A percentile compares a stretch with the other conserved stretches of the same genome.
These are phyloP conservation scores for Pseudocercospora crystallina DNA, from an alignment of 2,329 filamentous ascomycete species.

Conservation along the genomic window DNA sequence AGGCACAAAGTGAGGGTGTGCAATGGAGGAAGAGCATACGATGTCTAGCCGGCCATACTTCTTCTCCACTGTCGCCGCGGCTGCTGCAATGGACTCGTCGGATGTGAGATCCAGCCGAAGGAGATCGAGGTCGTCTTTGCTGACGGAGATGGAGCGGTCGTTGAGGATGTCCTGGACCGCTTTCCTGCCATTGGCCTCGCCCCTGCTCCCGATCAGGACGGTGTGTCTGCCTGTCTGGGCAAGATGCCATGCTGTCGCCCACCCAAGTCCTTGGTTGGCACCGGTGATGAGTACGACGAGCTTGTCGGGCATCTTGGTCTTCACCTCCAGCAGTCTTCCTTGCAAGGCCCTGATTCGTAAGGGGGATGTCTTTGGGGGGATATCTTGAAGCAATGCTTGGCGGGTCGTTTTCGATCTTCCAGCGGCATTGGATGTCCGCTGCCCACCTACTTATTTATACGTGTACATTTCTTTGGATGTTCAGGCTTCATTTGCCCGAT, in stretches of 20 bases:
- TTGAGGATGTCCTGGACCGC: constrained; percentile 32
- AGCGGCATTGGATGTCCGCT: no score
- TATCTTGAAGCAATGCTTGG: no score
- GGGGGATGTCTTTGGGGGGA: no score
- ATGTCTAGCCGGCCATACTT: constrained; percentile 35
- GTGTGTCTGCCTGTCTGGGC: constrained; percentile 40
- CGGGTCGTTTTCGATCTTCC: no score
- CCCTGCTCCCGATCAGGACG: constrained; percentile 42
- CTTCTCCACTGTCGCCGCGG: constrained; percentile 34
- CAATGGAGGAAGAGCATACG: no score
- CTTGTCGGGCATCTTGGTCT: no score
- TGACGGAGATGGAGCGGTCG: constrained; percentile 12
- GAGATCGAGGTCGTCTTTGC: constrained; percentile 33
- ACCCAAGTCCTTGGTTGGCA: constrained; percentile 58
- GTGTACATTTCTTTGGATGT: no score
- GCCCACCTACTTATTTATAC: no score
- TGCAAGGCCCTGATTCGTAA: no score
- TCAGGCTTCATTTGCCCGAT: no score
- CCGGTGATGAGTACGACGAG: constrained; percentile 58
- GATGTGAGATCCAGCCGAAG: constrained; percentile 45
- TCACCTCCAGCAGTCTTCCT: no score
- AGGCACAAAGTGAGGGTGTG: no score
- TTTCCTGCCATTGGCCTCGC: constrained; percentile 35
- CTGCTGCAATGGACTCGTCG: constrained; percentile 43
- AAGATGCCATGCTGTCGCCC: constrained; percentile 50